Conservation (phyloP, 257 asterid genomes). For the Rhazya stricta region DNA sequence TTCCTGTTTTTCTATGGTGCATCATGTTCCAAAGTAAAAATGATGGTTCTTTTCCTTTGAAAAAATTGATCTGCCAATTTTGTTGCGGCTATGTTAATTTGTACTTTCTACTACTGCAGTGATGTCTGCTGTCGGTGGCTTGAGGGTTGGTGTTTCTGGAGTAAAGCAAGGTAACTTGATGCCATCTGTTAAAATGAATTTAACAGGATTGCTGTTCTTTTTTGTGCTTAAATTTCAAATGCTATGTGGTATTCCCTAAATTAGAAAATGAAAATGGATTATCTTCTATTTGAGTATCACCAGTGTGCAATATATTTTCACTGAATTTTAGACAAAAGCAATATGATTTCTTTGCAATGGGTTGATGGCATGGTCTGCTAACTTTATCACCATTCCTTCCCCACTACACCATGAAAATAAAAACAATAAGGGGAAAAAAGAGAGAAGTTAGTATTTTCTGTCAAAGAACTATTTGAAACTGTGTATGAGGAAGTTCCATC, state of each 20-base stretch:
- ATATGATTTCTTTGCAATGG: background rate
- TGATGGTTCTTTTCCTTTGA: slow-evolving; percentile 15
- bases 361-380: background rate
- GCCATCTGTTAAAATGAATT: background rate
- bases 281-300: background rate
- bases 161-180: slow-evolving; percentile 53
- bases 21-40: slow-evolving; percentile 22
- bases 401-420: background rate
- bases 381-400: background rate
- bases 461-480: background rate
- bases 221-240: slow-evolving; percentile 6
- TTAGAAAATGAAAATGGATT: background rate
- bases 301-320: background rate
- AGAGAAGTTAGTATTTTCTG: background rate
- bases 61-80: slow-evolving; percentile 15
- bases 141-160: slow-evolving; percentile 82
- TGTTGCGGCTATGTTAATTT: slow-evolving; percentile 21
- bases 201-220: background rate
- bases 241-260: background rate
- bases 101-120: slow-evolving; percentile 51
- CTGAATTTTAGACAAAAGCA: background rate
- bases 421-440: background rate
- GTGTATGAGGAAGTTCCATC: background rate
- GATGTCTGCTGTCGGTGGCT: slow-evolving; percentile 93
- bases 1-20: slow-evolving; percentile 19